Percentiles rank a stretch among this genome's conserved stretches.
Evolutionary conservation across 352 stramenopile species (phyloP).

Genomic region (Globisporangium emineosum): DNA sequence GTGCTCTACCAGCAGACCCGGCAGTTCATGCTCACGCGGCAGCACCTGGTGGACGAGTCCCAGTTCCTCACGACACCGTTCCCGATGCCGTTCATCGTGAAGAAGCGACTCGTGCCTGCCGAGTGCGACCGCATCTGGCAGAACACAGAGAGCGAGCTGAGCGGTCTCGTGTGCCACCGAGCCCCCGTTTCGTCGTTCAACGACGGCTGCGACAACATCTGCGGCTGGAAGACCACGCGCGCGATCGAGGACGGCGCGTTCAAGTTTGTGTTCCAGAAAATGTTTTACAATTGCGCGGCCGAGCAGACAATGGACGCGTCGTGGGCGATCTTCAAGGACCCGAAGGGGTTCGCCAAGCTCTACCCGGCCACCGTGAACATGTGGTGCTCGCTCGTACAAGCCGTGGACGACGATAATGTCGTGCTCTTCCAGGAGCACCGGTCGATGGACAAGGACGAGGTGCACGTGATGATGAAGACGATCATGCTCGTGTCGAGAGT

Average conservation of each 20-base stretch:
- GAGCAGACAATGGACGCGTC: slow-evolving; percentile 7
- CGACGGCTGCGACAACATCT: slow-evolving; percentile 6
- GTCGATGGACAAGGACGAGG: slow-evolving; percentile 16
- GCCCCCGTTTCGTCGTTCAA: neutral
- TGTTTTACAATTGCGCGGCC: slow-evolving; percentile 3
- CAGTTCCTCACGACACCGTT: slow-evolving; percentile 6
- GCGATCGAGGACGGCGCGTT: slow-evolving; percentile 18
- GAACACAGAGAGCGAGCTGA: slow-evolving; percentile 10
- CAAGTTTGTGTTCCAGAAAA: slow-evolving; percentile 21
- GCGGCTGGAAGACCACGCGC: slow-evolving; percentile 17
- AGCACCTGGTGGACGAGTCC: slow-evolving; percentile 11
- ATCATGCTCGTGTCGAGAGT: slow-evolving; percentile 16
- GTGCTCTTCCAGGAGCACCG: slow-evolving; percentile 22
- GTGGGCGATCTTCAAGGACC: slow-evolving; percentile 16
- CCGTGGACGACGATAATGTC: slow-evolving; percentile 19
- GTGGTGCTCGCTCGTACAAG: slow-evolving; percentile 18
- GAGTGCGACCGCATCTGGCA: slow-evolving; percentile 18
- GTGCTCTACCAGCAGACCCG: slow-evolving; percentile 12
- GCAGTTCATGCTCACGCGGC: slow-evolving; percentile 15
- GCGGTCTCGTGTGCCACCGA: slow-evolving; percentile 1
- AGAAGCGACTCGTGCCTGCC: slow-evolving; percentile 8
- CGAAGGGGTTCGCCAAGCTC: slow-evolving; percentile 14
- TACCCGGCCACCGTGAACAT: slow-evolving; percentile 18
- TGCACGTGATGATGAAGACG: slow-evolving; percentile 21
- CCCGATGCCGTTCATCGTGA: slow-evolving; percentile 19